These are phyloP conservation scores for Thraustochytrium striatum DNA, from an alignment of 352 stramenopile species.

Conservation along the genomic window DNA sequence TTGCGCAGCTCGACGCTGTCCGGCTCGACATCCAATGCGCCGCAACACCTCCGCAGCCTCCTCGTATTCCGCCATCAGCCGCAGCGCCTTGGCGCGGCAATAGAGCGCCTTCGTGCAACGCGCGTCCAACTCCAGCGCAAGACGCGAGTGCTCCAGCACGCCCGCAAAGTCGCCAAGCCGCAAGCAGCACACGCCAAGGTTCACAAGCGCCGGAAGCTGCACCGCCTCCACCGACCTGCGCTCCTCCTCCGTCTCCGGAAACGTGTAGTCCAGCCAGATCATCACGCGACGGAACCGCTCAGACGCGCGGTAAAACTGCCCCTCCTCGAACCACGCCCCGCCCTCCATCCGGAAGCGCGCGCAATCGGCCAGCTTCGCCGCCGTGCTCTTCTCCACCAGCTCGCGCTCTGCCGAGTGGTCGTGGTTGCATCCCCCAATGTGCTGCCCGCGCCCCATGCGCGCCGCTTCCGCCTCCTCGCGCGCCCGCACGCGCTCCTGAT, in stretches of 20 bases:
- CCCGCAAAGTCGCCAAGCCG: background rate
- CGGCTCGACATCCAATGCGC: background rate
- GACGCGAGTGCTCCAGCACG: conserved; percentile 4
- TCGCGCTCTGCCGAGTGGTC: conserved; percentile 35
- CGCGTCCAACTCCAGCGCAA: conserved; percentile 4
- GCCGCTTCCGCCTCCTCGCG: background rate
- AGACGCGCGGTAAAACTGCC: conserved; percentile 21
- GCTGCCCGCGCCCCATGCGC: background rate
- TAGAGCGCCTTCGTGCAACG: conserved; percentile 25
- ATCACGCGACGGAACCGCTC: conserved; percentile 19
- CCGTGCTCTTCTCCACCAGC: conserved; percentile 32
- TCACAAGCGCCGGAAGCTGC: conserved; percentile 21
- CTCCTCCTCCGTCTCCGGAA: conserved; percentile 23
- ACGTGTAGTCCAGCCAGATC: conserved; percentile 45
- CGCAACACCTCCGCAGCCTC: conserved; percentile 15
- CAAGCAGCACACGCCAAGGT: background rate
- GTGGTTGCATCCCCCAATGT: conserved; percentile 13
- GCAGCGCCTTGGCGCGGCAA: conserved; percentile 15
- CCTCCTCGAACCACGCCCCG: conserved; percentile 39
- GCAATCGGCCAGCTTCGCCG: conserved; percentile 24
- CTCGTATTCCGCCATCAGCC: background rate
- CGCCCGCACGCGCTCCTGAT: background rate
- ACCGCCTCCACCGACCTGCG: background rate
- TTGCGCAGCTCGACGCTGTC: conserved; percentile 23
- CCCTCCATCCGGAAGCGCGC: conserved; percentile 6